Conservation (phyloP, 495 filamentous ascomycete species). For the Aspergillus diversus region DNA sequence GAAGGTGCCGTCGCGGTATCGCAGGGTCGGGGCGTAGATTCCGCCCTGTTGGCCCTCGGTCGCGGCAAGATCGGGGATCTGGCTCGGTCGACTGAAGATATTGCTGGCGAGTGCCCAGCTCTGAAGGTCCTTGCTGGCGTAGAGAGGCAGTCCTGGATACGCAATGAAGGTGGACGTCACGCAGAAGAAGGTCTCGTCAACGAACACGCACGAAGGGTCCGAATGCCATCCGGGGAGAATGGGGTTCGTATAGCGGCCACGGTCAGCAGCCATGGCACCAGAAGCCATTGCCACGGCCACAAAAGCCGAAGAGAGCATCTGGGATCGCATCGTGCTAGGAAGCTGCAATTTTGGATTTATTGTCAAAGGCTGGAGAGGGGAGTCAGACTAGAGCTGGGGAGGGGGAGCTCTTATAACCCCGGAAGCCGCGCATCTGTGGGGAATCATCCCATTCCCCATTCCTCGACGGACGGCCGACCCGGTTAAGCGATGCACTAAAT, state of each 20-base stretch:
- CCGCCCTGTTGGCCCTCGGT: constrained; percentile 26
- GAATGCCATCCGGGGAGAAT: constrained; percentile 34
- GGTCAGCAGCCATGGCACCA: neutral
- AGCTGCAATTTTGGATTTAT: too few species aligned
- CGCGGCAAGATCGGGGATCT: constrained; percentile 22
- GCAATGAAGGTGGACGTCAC: constrained; percentile 28
- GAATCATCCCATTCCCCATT: too few species aligned
- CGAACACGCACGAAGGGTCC: constrained; percentile 29
- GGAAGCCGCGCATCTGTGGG: too few species aligned
- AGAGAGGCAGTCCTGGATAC: constrained; percentile 32
- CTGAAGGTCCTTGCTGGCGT: constrained; percentile 29
- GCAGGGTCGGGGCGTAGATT: constrained; percentile 30
- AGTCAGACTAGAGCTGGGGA: too few species aligned
- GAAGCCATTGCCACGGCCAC: neutral
- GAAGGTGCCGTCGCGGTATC: constrained; percentile 29
- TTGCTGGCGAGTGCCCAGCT: constrained; percentile 33
- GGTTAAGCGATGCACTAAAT: too few species aligned
- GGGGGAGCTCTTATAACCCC: too few species aligned
- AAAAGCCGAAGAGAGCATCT: neutral
- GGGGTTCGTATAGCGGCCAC: constrained; percentile 24
- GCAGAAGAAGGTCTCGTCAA: constrained; percentile 30
- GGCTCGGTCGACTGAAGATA: constrained; percentile 20
- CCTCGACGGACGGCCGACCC: too few species aligned
- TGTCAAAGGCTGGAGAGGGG: too few species aligned
- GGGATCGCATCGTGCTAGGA: neutral